Conservation (phyloP, 73 alveolate genomes). For the Paramecium tetraurelia region DNA sequence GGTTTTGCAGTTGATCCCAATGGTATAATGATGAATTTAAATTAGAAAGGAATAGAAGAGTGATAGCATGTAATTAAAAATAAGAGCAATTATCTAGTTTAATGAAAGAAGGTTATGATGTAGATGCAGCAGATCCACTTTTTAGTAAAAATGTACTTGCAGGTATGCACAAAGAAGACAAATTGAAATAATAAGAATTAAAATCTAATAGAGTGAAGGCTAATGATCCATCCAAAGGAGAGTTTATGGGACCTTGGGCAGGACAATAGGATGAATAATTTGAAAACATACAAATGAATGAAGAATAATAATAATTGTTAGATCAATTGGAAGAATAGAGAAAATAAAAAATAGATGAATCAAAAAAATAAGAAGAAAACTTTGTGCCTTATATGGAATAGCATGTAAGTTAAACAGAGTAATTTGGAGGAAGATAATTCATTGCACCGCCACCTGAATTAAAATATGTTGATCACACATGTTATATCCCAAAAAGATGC, state of each 20-base stretch:
- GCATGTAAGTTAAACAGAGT: slow-evolving; percentile 51
- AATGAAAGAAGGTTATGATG: slow-evolving; percentile 35
- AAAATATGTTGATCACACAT: slow-evolving; percentile 88
- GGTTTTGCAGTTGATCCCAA: slow-evolving; percentile 60
- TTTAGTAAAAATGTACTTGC: slow-evolving; percentile 48
- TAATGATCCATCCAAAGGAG: slow-evolving; percentile 75
- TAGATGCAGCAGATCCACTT: slow-evolving; percentile 33
- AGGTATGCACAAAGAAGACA: slow-evolving; percentile 57
- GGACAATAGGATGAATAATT: slow-evolving; percentile 73
- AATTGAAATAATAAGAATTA: slow-evolving; percentile 64
- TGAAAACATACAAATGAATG: slow-evolving; percentile 70
- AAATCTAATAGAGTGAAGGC: slow-evolving; percentile 71
- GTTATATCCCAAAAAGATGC: slow-evolving; percentile 95
- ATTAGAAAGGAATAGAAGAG: slow-evolving; percentile 40
- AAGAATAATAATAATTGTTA: slow-evolving; percentile 67
- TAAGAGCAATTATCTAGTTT: background rate
- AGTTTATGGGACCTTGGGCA: slow-evolving; percentile 98
- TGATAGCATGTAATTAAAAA: background rate
- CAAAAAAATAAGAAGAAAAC: background rate
- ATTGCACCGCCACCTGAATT: slow-evolving; percentile 90
- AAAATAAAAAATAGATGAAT: slow-evolving; percentile 63
- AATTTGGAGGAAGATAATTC: slow-evolving; percentile 82
- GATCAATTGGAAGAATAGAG: slow-evolving; percentile 74
- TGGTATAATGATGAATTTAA: background rate
- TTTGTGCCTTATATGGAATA: slow-evolving; percentile 44